These are phyloP conservation scores for Nicotiana undulata DNA, from an alignment of 257 asterid genomes.

Conservation along the genomic window DNA sequence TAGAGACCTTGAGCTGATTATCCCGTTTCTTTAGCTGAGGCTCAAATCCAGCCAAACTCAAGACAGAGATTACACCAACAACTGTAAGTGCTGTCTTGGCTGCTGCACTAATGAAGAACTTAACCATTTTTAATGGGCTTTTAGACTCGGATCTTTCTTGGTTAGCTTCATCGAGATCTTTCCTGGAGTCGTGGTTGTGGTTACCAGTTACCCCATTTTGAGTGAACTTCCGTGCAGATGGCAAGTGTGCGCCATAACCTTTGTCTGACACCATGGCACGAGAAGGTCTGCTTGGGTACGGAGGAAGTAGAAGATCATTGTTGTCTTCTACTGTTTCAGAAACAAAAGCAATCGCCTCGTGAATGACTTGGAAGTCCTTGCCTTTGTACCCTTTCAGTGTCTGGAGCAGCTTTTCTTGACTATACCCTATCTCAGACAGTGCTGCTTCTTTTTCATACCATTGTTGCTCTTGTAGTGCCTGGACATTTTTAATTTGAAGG, in stretches of 20 bases:
- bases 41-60: slow-evolving; percentile 78
- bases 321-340: slow-evolving; percentile 66
- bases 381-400: slow-evolving; percentile 84
- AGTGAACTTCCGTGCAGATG: slow-evolving; percentile 28
- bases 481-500: slow-evolving; percentile 4
- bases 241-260: slow-evolving; percentile 34
- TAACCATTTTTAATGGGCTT: slow-evolving; percentile 31
- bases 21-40: slow-evolving; percentile 57
- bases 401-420: slow-evolving; percentile 75
- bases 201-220: slow-evolving; percentile 36
- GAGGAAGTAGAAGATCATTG: slow-evolving; percentile 90
- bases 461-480: slow-evolving; percentile 87
- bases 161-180: slow-evolving; percentile 4
- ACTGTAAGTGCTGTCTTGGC: slow-evolving; percentile 64
- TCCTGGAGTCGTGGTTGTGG: slow-evolving; percentile 7
- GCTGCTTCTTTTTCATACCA: slow-evolving; percentile 82
- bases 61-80: slow-evolving; percentile 51
- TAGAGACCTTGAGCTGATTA: slow-evolving; percentile 32
- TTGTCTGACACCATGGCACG: slow-evolving; percentile 37
- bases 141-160: slow-evolving; percentile 12
- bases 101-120: slow-evolving; percentile 36
- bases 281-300: slow-evolving; percentile 77
- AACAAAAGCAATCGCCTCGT: slow-evolving; percentile 81
- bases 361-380: slow-evolving; percentile 63
- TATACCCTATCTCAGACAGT: slow-evolving; percentile 58